Percentiles rank a stretch among this genome's conserved stretches.
These are phyloP conservation scores for Gossypium raimondii DNA, from an alignment of 345 rosid species.

Conservation along the genomic window DNA sequence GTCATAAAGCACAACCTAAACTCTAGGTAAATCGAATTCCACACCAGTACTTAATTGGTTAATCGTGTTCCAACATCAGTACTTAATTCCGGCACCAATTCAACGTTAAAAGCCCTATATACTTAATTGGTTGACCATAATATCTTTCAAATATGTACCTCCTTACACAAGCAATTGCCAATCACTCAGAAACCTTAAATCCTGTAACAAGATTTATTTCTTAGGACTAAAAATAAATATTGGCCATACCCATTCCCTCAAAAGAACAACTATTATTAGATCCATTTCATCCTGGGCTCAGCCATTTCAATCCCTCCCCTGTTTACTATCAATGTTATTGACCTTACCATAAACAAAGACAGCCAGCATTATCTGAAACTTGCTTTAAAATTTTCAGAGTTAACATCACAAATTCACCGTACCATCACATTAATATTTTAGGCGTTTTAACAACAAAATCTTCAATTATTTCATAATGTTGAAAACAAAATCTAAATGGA, in stretches of 20 bases:
- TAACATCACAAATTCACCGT: background rate
- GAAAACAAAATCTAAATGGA: conserved; percentile 1
- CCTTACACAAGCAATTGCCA: background rate
- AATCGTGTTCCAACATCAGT: background rate
- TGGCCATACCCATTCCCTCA: background rate
- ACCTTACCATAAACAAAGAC: background rate
- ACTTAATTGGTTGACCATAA: background rate
- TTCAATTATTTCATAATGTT: background rate
- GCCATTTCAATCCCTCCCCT: background rate
- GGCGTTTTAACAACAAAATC: background rate
- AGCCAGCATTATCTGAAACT: background rate
- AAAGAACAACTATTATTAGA: background rate
- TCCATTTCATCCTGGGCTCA: background rate
- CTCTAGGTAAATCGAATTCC: background rate
- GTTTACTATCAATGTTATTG: background rate
- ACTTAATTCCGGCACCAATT: background rate
- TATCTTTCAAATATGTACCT: background rate
- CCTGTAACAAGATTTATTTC: background rate
- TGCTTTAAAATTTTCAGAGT: background rate
- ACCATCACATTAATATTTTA: background rate
- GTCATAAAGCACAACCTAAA: background rate
- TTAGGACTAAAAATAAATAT: background rate
- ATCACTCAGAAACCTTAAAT: background rate
- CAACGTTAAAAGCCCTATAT: background rate
- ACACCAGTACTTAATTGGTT: background rate